Evolutionary conservation across 352 stramenopile genomes (phyloP), one percentile per base, ranked within the genome.

Genomic region (Phytophthora sp.): DNA sequence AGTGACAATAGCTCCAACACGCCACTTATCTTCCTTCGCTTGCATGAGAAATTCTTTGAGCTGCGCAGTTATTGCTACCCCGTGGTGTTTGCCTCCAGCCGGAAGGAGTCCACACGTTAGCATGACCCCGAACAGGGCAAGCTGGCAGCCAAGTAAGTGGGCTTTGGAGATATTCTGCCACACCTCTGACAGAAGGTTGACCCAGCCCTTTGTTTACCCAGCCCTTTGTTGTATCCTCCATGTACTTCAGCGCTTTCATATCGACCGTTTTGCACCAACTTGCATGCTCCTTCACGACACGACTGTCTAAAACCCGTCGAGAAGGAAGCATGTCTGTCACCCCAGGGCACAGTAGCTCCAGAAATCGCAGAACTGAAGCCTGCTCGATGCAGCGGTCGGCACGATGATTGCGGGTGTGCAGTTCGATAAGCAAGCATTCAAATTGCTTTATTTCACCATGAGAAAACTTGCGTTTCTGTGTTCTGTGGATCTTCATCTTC

Each of bases 141-240:
- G 26, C n/a, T 60, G 53, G 24, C 39, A 60, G 8, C 38, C 39
- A 20, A 44, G 27, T 23, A 44, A 59, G 27, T 51, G 53, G 5
- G 30, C 26, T 44, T 60, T 51, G 8, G 24, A 31, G 4, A 60
- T 42, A 30, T 60, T 60, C 24, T 52, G 38, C 53, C 38, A 52
- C 11, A 60, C 27, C 23, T 52, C 53, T 1, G 39, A 52, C n/a
- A 60, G 26, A 16, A 60, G 18, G n/a, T 52, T 60, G 27, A 60
- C 20, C 39, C 53, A 58, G 35, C 36, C 51, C 6, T 49, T 35
- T n/a, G 35, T 58, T 5, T n/a, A 57, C 16, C 35, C 51, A 58
- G 35, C 36, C 51, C 6, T 49, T 35, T n/a, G 35, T 58, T 5
- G 15, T 58, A 2, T 16, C 16, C 23, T 39, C 16, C 24, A 58